Evolutionary conservation across 1,284 basidiomycete species (phyloP).

Genomic region (Trametes sp.): DNA sequence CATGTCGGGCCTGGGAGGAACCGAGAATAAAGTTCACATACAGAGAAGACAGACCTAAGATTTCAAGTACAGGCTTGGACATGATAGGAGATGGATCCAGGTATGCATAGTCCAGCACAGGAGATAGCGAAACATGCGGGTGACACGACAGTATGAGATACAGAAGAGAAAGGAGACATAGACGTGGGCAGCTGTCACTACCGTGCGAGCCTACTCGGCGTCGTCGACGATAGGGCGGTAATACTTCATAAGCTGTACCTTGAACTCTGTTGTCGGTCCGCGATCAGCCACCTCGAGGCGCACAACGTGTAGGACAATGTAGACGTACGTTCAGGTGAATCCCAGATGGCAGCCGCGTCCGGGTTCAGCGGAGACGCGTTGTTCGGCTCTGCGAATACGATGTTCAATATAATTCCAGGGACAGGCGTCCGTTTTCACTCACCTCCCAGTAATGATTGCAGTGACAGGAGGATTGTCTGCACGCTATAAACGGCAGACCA

Average conservation of each 20-base stretch:
- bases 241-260: slow-evolving; percentile 73
- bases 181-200: slow-evolving; percentile 14
- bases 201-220: slow-evolving; percentile 43
- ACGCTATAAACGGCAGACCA: slow-evolving; percentile 93
- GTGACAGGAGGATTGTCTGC: slow-evolving; percentile 85
- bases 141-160: slow-evolving; percentile 26
- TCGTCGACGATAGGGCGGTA: slow-evolving; percentile 68
- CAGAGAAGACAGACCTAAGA: neutral
- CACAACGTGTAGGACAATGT: neutral
- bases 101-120: slow-evolving; percentile 31
- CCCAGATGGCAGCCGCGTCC: slow-evolving; percentile 84
- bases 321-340: slow-evolving; percentile 63
- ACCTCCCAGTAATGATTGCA: slow-evolving; percentile 88
- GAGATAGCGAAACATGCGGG: slow-evolving; percentile 26
- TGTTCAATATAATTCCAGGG: neutral
- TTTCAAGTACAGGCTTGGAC: slow-evolving; percentile 25
- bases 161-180: slow-evolving; percentile 19
- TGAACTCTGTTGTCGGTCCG: slow-evolving; percentile 60
- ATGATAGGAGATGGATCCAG: slow-evolving; percentile 21
- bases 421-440: slow-evolving; percentile 4
- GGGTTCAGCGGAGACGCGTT: slow-evolving; percentile 87
- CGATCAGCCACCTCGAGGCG: neutral
- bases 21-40: neutral
- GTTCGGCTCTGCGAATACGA: slow-evolving; percentile 74
- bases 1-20: neutral